A percentile compares a stretch with the other conserved stretches of the same genome.
Evolutionary conservation across 139 green algal genomes (phyloP).

Genomic region (Closterium sp.): DNA sequence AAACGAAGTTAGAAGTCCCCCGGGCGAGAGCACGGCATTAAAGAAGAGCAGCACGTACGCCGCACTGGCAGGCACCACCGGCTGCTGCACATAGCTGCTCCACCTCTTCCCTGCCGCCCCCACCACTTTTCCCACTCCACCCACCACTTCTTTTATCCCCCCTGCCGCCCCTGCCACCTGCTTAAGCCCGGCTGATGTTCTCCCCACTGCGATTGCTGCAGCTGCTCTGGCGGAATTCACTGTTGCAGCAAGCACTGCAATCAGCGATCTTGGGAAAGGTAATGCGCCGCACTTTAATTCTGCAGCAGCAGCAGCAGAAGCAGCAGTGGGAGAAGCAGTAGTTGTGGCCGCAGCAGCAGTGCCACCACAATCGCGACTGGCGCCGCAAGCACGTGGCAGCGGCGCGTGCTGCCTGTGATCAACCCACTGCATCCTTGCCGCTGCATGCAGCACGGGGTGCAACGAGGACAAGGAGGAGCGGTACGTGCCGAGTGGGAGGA

Average conservation of each 20-base stretch:
- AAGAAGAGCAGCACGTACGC: conserved; percentile 47
- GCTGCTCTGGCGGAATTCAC: not conserved
- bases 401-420: not conserved
- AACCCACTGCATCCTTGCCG: no score
- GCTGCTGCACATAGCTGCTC: conserved; percentile 30
- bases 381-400: not conserved
- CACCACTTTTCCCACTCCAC: not conserved
- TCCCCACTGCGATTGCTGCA: not conserved
- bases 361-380: not conserved
- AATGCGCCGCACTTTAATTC: not conserved
- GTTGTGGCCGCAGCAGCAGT: not conserved
- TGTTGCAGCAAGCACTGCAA: no score
- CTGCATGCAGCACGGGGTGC: not conserved
- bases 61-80: conserved; percentile 33
- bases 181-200: not conserved
- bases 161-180: not conserved
- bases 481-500: no score
- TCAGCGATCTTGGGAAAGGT: no score
- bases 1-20: conserved; percentile 32
- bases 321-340: not conserved
- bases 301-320: not conserved
- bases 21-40: conserved; percentile 43
- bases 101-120: conserved; percentile 19
- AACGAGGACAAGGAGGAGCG: not conserved
- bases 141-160: not conserved